phyloP scores from a whole-genome alignment of 2,329 filamentous ascomycete species.

The Chaetoscypha palmicola region DNA sequence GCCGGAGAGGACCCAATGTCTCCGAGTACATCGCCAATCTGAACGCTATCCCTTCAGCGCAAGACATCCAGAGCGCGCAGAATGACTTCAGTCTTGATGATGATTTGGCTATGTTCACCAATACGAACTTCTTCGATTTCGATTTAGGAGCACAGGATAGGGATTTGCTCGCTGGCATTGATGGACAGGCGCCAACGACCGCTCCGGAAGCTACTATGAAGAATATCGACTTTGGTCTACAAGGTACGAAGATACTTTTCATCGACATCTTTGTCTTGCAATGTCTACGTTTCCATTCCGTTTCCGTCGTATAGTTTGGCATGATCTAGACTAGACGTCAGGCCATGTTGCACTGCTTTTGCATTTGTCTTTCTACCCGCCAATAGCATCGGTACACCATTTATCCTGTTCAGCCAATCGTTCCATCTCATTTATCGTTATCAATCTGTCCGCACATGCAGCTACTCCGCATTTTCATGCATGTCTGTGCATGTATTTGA shows the following conservation, averaged over 20 bases:
- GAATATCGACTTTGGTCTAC: constrained; percentile 41
- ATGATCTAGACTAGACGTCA: constrained; percentile 9
- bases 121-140: constrained; percentile 75
- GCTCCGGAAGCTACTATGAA: constrained; percentile 35
- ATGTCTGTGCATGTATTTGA: constrained; percentile 1
- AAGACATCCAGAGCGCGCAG: constrained; percentile 48
- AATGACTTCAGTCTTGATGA: constrained; percentile 57
- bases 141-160: constrained; percentile 54
- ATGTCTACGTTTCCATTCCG: not conserved
- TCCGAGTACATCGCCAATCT: constrained; percentile 83
- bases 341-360: not conserved
- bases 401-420: constrained; percentile 1
- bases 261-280: not conserved
- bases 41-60: constrained; percentile 62
- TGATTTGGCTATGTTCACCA: constrained; percentile 72
- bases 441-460: constrained; percentile 4
- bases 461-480: constrained; percentile 3
- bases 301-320: not conserved
- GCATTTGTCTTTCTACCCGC: constrained; percentile 1
- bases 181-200: constrained; percentile 1
- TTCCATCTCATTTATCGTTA: not conserved
- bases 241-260: constrained; percentile 32
- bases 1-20: constrained; percentile 76
- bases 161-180: constrained; percentile 40
- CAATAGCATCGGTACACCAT: not conserved